A percentile compares a stretch with the other conserved stretches of the same genome.
Conservation (phyloP, 2,329 filamentous ascomycete genomes). For the Keithomyces neogunnii region DNA sequence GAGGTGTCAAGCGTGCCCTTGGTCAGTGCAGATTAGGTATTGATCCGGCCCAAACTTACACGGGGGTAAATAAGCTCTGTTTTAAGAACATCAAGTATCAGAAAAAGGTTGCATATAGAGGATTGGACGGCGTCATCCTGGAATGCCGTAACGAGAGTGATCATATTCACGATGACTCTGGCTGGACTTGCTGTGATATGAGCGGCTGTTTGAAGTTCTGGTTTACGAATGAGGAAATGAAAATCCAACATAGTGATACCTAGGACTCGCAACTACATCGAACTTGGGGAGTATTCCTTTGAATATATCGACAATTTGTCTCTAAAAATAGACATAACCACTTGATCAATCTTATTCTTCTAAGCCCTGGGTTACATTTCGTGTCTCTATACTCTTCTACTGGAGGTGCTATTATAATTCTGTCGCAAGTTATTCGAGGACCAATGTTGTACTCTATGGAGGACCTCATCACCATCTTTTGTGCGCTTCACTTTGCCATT, state of each 20-base stretch:
- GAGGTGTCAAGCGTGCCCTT: neutral
- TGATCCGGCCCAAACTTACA: neutral
- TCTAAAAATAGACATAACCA: too few species aligned
- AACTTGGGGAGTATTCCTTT: too few species aligned
- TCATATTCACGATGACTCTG: neutral
- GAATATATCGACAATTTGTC: too few species aligned
- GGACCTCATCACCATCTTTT: too few species aligned
- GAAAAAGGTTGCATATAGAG: neutral
- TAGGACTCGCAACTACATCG: neutral
- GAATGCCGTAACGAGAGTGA: neutral
- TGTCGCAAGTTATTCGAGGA: too few species aligned
- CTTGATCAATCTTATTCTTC: too few species aligned
- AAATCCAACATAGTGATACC: neutral
- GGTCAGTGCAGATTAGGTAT: constrained; percentile 1
- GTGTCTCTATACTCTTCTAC: too few species aligned
- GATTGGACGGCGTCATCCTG: neutral
- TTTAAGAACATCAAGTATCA: neutral
- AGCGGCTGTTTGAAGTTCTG: neutral
- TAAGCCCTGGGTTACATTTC: too few species aligned
- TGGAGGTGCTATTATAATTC: too few species aligned
- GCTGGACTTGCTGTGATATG: neutral
- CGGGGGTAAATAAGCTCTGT: neutral
- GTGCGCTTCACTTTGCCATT: too few species aligned
- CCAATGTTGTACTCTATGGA: too few species aligned
- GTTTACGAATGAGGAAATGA: neutral